A percentile compares a stretch with the other conserved stretches of the same genome.
Conservation (phyloP, 176 grass and related monocot genomes). For the Musa acuminata region DNA sequence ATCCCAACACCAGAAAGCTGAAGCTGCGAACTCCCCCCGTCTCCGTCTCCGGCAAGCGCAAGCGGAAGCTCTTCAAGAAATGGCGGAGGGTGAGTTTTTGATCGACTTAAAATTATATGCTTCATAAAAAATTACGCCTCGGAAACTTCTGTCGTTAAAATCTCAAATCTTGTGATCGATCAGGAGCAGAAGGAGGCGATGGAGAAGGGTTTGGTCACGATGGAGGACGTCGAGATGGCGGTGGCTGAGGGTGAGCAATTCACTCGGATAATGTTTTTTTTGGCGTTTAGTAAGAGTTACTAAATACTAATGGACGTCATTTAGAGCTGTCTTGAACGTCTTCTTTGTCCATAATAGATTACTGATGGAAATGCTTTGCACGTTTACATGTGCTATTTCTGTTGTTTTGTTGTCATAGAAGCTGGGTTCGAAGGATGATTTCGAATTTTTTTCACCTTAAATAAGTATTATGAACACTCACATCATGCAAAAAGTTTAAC, state of each 20-base stretch:
- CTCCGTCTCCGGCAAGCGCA: conserved; percentile 43
- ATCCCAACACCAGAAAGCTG: conserved; percentile 33
- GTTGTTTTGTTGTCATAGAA: neutral
- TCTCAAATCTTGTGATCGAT: neutral
- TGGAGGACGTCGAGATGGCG: conserved; percentile 45
- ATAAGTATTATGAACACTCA: no score
- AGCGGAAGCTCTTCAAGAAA: conserved; percentile 32
- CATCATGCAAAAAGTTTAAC: no score
- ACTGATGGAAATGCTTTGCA: neutral
- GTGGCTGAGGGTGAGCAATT: conserved; percentile 24
- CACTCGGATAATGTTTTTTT: neutral
- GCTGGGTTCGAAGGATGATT: no score
- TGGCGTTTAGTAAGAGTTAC: neutral
- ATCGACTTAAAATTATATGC: neutral
- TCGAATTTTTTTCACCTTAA: no score
- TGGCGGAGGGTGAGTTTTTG: conserved; percentile 23
- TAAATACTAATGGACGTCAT: neutral
- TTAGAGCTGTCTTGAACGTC: neutral
- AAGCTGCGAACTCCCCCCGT: conserved; percentile 20
- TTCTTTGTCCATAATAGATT: neutral
- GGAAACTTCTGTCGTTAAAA: neutral
- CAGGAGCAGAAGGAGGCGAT: conserved; percentile 40
- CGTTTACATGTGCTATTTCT: neutral
- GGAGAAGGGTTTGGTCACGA: conserved; percentile 38
- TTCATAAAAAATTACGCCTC: neutral